These are phyloP conservation scores for Solanum verrucosum DNA, from an alignment of 257 asterid species.

Conservation along the genomic window DNA sequence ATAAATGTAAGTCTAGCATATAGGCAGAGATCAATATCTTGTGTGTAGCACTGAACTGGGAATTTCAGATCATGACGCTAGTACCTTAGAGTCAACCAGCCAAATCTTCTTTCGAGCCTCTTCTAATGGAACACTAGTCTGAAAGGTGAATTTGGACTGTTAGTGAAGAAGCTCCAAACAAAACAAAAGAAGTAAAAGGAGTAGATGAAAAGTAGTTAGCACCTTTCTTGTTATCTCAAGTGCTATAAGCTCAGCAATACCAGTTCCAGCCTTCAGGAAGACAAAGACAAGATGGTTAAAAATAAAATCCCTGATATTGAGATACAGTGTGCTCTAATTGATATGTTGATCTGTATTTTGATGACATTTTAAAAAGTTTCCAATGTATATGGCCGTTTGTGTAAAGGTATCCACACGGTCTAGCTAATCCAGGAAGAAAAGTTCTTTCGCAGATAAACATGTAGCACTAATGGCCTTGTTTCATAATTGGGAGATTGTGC, in stretches of 20 bases:
- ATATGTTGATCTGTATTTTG: not conserved
- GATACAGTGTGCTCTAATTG: not conserved
- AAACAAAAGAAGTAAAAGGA: not conserved
- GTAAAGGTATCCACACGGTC: not conserved
- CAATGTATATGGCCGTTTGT: not conserved
- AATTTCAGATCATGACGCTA: not conserved
- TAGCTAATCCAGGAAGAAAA: not conserved
- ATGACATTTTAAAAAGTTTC: not conserved
- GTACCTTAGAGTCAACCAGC: conserved; percentile 90
- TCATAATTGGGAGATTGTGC: not conserved
- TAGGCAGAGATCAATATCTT: not conserved
- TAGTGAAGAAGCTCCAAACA: not conserved
- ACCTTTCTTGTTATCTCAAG: conserved; percentile 74
- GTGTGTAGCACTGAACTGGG: not conserved
- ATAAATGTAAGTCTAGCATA: not conserved
- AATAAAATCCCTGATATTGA: not conserved
- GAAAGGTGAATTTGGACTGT: conserved; percentile 10
- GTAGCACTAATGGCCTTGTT: not conserved
- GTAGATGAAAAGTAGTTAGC: conserved; percentile 2
- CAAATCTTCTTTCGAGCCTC: conserved; percentile 80
- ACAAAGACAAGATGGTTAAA: conserved; percentile 13
- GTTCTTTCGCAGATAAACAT: not conserved
- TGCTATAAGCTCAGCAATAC: conserved; percentile 94
- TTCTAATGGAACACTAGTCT: conserved; percentile 55
- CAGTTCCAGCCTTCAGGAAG: conserved; percentile 81